A percentile compares a stretch with the other conserved stretches of the same genome.
These are phyloP conservation scores for Syncephalastrum sp. DNA, from an alignment of 371 early-diverging fungal species.

Conservation along the genomic window DNA sequence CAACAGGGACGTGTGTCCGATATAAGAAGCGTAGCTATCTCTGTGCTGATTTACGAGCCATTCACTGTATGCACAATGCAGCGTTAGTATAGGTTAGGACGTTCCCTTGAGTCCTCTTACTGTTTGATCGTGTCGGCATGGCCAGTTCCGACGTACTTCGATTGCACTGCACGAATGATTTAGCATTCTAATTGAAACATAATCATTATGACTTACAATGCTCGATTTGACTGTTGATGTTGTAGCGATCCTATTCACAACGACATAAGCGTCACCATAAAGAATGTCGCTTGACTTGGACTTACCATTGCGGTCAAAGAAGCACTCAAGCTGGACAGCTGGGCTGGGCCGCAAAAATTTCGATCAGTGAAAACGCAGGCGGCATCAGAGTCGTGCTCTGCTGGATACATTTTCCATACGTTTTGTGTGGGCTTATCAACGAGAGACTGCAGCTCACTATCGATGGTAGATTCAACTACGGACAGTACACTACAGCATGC, in stretches of 20 bases:
- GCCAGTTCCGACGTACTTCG: conserved; percentile 88
- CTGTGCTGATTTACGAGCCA: conserved; percentile 86
- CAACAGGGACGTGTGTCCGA: conserved; percentile 75
- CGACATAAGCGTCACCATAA: neutral
- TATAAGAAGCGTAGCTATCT: conserved; percentile 78
- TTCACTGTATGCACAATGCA: conserved; percentile 53
- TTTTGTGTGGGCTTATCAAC: too few relatives aligned
- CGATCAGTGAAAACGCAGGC: too few relatives aligned
- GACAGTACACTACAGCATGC: too few relatives aligned
- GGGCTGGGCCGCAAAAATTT: too few relatives aligned
- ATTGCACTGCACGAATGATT: conserved; percentile 58
- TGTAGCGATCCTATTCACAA: conserved; percentile 62
- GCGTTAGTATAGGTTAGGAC: neutral
- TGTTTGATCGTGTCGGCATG: conserved; percentile 90
- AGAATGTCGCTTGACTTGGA: too few relatives aligned
- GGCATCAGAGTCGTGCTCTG: too few relatives aligned
- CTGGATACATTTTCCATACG: too few relatives aligned
- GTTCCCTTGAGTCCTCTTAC: conserved; percentile 43
- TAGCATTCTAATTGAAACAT: too few relatives aligned
- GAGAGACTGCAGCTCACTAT: too few relatives aligned
- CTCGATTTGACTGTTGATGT: conserved; percentile 81
- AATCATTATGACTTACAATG: conserved; percentile 54
- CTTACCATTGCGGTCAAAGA: too few relatives aligned
- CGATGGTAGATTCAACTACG: too few relatives aligned
- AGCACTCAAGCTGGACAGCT: too few relatives aligned